These are phyloP conservation scores for Cymbopogon flexuosus DNA, from an alignment of 202 grass and related monocot genomes.

Conservation along the genomic window DNA sequence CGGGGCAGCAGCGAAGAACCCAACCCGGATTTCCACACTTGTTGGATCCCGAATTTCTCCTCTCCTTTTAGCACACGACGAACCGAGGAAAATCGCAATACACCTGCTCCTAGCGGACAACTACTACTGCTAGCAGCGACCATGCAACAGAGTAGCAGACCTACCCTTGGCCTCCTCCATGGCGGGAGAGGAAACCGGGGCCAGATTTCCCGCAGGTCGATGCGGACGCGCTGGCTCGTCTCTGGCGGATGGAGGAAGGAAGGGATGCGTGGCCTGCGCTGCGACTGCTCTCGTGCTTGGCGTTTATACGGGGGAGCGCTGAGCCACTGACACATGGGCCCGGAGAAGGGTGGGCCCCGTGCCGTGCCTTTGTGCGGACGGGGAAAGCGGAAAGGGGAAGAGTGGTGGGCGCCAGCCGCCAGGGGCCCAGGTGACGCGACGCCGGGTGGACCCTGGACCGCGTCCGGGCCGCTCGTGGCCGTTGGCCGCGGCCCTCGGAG, in stretches of 20 bases:
- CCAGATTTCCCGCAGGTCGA: background rate
- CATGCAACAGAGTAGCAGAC: background rate
- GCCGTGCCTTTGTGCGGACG: background rate
- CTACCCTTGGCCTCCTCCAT: slow-evolving; percentile 60
- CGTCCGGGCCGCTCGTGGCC: background rate
- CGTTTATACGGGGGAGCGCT: background rate
- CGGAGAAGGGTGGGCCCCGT: background rate
- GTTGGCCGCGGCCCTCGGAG: too few relatives aligned
- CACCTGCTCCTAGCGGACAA: too few relatives aligned
- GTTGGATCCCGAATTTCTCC: slow-evolving; percentile 1
- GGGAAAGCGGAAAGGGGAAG: background rate
- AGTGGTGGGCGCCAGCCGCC: too few relatives aligned
- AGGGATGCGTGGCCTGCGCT: background rate
- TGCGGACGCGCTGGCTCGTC: slow-evolving; percentile 14
- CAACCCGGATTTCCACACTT: background rate
- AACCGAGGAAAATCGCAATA: too few relatives aligned
- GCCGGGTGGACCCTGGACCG: too few relatives aligned
- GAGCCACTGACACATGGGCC: background rate
- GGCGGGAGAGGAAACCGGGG: background rate
- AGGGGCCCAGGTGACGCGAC: background rate
- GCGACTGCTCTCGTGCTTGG: background rate
- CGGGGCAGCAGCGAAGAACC: background rate
- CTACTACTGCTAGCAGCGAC: background rate
- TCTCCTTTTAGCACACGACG: background rate
- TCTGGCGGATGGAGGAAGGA: background rate